These are phyloP conservation scores for Eleusine coracana DNA, from an alignment of 176 grass and related monocot species.

Conservation along the genomic window DNA sequence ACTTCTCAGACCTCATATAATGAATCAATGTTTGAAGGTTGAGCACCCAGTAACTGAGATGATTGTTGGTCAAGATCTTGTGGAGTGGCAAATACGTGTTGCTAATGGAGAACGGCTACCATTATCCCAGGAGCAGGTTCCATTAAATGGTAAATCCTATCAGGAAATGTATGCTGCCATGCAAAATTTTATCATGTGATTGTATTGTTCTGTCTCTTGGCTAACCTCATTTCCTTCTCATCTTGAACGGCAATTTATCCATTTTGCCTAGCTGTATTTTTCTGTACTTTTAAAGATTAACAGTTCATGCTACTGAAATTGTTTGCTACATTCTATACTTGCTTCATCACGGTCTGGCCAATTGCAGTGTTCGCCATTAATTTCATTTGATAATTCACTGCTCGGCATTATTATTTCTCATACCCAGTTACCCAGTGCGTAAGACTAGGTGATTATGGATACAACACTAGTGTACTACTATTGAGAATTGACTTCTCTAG, in stretches of 20 bases:
- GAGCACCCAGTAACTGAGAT: constrained; percentile 97
- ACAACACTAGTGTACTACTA: background rate
- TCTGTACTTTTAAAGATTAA: background rate
- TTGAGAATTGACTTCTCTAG: background rate
- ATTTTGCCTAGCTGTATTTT: background rate
- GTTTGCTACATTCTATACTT: background rate
- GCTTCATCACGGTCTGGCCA: background rate
- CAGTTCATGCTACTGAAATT: background rate
- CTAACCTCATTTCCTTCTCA: background rate
- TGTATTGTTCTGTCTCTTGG: background rate
- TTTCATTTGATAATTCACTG: background rate
- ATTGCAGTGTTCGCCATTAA: background rate
- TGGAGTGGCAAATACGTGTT: constrained; percentile 98
- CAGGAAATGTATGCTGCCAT: constrained; percentile 8
- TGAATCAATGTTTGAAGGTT: constrained; percentile 62
- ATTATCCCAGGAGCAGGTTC: constrained; percentile 74
- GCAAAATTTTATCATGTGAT: background rate
- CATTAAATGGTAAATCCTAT: constrained; percentile 71
- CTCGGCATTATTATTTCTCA: background rate
- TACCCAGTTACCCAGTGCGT: background rate
- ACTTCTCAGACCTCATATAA: background rate
- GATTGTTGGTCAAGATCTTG: constrained; percentile 97
- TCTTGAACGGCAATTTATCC: background rate
- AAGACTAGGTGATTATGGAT: background rate
- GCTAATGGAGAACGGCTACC: constrained; percentile 88